A percentile compares a stretch with the other conserved stretches of the same genome.
These are phyloP conservation scores for Oryza meyeriana DNA, from an alignment of 176 grass and related monocot species.

Conservation along the genomic window DNA sequence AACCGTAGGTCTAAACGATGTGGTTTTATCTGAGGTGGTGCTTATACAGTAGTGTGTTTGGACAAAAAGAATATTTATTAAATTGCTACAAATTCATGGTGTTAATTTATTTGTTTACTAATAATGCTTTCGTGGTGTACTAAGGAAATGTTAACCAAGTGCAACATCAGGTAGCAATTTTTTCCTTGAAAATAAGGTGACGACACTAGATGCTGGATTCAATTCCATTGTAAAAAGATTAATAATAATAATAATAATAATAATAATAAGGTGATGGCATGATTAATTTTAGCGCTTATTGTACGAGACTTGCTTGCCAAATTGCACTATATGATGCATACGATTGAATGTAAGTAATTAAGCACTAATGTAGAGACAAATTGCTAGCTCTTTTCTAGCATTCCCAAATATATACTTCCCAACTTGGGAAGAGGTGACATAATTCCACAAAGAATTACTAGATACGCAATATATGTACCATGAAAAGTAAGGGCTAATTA, in stretches of 20 bases:
- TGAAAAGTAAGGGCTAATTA: background rate
- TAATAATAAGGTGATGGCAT: background rate
- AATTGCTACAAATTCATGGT: background rate
- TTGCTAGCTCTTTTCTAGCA: conserved; percentile 3
- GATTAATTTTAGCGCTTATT: background rate
- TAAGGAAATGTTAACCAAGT: background rate
- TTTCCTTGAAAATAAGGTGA: background rate
- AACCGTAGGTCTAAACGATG: too few relatives aligned
- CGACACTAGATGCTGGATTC: background rate
- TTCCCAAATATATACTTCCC: background rate
- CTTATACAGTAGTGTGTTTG: background rate
- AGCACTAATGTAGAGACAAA: background rate
- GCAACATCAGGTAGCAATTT: background rate
- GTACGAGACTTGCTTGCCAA: background rate
- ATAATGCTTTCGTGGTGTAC: background rate
- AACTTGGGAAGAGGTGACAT: conserved; percentile 5
- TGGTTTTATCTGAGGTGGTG: too few relatives aligned
- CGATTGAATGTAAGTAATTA: background rate
- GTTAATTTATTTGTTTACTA: background rate
- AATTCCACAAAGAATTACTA: background rate
- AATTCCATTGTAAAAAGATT: background rate
- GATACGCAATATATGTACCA: background rate
- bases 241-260: too few relatives aligned
- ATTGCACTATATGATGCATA: background rate
- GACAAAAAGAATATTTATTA: background rate